Evolutionary conservation across 441 rosid genomes (phyloP), one percentile per base, ranked within the genome.

Genomic region (Kokia cookei): DNA sequence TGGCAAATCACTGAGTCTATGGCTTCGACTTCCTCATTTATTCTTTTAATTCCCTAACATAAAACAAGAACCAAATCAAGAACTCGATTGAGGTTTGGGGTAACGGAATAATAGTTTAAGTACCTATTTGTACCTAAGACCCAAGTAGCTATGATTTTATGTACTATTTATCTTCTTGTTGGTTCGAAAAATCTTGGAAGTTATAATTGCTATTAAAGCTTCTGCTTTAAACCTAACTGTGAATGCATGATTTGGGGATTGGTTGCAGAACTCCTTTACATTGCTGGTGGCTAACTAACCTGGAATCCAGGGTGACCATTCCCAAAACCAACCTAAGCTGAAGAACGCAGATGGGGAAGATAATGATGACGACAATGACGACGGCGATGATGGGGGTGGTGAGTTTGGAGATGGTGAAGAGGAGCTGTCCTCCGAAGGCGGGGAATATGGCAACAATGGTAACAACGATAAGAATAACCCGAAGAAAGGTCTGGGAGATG

Each of bases 291-390:
- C 58, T 35, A 57, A 75, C 70, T 72, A 82, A 2, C 79, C 76
- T 17, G 69, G 50, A 61, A 69, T 78, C 72, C 74, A 73, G 69
- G 82, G 84, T 51, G 85, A 79, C 53, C 70, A 73, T 24, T 63
- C 69, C 17, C 37, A 40, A 35, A 29, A 78, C 76, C 80, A 74
- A 45, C 75, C 45, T 37, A 72, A 81, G 74, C 85, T 81, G 27
- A 74, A 51, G 37, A 94, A 90, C 80, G 97, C 88, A 10, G 89
- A 77, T 70, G 93, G 80, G 70, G 90, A 82, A 9, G 84, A 32
- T 32, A 32, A 32, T 32, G 37, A 32, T 32, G 37, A 86, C 9
- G 91, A 27, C 22, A 64, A 71, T 40, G 87, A 72, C 0, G 83
- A 69, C 3, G 85, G 73, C 1, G 91, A 65, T 0, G 87, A 73